These are phyloP conservation scores for Pseudodiploospora longispora DNA, from an alignment of 2,329 filamentous ascomycete species.

Conservation along the genomic window DNA sequence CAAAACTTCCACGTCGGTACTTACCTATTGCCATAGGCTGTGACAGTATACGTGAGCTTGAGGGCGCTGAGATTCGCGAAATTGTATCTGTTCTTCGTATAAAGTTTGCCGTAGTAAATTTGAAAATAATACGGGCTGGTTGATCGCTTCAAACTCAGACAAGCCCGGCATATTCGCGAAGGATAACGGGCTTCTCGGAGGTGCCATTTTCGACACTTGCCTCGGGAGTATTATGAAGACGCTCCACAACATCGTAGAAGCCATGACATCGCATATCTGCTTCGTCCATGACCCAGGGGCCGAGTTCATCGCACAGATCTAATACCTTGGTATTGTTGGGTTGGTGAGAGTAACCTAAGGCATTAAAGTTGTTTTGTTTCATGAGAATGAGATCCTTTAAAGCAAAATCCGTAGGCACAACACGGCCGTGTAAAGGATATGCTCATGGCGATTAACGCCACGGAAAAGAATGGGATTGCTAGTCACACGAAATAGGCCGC, in stretches of 20 bases:
- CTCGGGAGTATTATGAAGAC: constrained; percentile 44
- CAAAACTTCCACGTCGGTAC: constrained; percentile 24
- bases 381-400: constrained; percentile 55
- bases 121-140: constrained; percentile 43
- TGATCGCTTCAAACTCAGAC: constrained; percentile 48
- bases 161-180: constrained; percentile 51
- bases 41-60: constrained; percentile 34
- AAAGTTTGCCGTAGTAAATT: constrained; percentile 27
- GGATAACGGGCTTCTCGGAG: constrained; percentile 50
- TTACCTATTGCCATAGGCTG: constrained; percentile 33
- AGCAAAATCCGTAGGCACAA: constrained; percentile 55
- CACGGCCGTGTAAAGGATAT: constrained; percentile 55
- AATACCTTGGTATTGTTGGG: constrained; percentile 54
- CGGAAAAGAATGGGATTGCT: constrained; percentile 54
- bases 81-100: constrained; percentile 41
- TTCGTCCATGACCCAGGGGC: constrained; percentile 51
- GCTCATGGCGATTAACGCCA: constrained; percentile 63
- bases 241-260: constrained; percentile 41
- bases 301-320: constrained; percentile 56
- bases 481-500: constrained; percentile 55
- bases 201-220: constrained; percentile 36
- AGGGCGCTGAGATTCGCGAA: constrained; percentile 38
- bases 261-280: constrained; percentile 47
- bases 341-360: constrained; percentile 61
- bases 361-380: constrained; percentile 65